Percentiles rank a stretch among this genome's conserved stretches.
phyloP scores from a whole-genome alignment of 2,329 filamentous ascomycete genomes.

The Drechslerella stenobrocha region DNA sequence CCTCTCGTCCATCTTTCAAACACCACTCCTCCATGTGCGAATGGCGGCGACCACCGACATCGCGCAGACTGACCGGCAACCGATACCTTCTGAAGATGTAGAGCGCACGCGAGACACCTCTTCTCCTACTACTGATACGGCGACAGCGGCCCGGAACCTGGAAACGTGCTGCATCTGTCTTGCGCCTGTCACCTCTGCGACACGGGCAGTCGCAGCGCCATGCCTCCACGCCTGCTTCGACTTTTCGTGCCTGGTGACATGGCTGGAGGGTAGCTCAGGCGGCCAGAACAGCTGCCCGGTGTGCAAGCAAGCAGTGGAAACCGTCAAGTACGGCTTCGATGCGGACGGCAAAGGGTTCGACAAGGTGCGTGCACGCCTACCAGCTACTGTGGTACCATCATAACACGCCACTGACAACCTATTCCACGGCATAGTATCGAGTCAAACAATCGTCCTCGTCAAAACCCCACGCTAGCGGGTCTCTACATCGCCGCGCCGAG shows the following conservation, averaged over 20 bases:
- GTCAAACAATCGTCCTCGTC: constrained; percentile 23
- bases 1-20: constrained; percentile 2
- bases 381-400: not conserved
- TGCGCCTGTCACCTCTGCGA: constrained; percentile 23
- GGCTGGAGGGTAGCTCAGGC: constrained; percentile 18
- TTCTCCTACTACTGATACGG: not conserved
- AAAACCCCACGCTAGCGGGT: not conserved
- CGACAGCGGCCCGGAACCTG: not conserved
- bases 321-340: constrained; percentile 43
- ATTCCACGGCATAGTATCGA: constrained; percentile 21
- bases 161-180: constrained; percentile 44
- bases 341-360: constrained; percentile 35
- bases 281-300: constrained; percentile 37
- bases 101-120: not conserved
- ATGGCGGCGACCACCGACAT: constrained; percentile 17
- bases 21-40: constrained; percentile 6
- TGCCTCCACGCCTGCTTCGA: constrained; percentile 47
- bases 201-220: constrained; percentile 34
- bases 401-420: not conserved
- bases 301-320: constrained; percentile 38
- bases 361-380: constrained; percentile 20
- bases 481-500: constrained; percentile 17
- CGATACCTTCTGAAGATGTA: constrained; percentile 26
- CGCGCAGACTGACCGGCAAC: constrained; percentile 15
- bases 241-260: constrained; percentile 45